Evolutionary conservation across 495 filamentous ascomycete species (phyloP), one percentile per base, ranked within the genome.

Genomic region (Cercophora samala): DNA sequence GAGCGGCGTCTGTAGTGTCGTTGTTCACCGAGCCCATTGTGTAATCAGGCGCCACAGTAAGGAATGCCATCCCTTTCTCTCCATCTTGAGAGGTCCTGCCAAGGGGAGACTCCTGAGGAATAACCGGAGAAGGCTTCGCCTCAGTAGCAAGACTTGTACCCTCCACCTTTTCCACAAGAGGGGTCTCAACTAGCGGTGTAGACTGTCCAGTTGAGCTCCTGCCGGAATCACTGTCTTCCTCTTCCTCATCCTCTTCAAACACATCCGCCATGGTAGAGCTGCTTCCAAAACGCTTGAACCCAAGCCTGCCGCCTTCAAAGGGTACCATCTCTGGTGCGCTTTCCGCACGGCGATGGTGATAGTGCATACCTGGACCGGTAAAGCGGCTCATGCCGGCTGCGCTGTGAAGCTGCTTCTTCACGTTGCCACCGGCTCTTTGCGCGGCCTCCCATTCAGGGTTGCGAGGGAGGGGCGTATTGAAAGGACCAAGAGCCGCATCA

Each of bases 241-340:
- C 91, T 69, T 96, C 93, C 69, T 97, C 95, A 63, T 99, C 95
- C 77, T 97, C 95, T 74, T 97, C 93, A 68, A 97, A 96, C 5
- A 97, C 95, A 77, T 97, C 95, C 21, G 89, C 90, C 84, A 92
- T 88, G 4, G 87, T 88, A 0, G 87, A 89, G 70, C 84, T 88
- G 74, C 84, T 89, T 58, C 81, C 86, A 60, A 87, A 83, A 53
- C 82, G 82, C 62, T 84, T 80, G 65, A 87, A 80, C 15, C 84
- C 84, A 52, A 90, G 84, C 58, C 86, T 78, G 26, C 82, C 84
- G 61, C 84, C 84, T 64, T 94, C 93, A 69, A 97, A 92, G 6
- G 93, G 88, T 55, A 87, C 88, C 84, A 97, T 87, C 70, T 90
- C 91, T 5, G 95, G 95, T 11, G 95, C 93, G 77, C 93, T 97